Conservation (phyloP, 192 early-diverging fungal genomes). For the Podila epigama region DNA sequence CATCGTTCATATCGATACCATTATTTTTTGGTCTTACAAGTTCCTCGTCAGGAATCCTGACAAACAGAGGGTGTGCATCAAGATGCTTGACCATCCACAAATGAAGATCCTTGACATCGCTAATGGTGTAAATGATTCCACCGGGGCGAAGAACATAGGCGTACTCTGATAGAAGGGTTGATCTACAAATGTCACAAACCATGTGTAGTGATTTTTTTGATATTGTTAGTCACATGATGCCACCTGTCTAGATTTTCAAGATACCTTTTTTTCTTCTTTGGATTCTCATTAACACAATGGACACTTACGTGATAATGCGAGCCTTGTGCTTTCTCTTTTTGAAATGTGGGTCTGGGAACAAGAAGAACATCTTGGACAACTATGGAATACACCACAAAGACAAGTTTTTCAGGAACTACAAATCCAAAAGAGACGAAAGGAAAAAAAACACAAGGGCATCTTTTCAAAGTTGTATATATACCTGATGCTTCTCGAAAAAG, state of each 20-base stretch:
- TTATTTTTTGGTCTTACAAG: slow-evolving; percentile 50
- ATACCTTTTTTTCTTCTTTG: too few relatives aligned
- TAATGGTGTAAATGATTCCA: slow-evolving; percentile 96
- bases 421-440: too few relatives aligned
- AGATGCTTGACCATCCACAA: slow-evolving; percentile 97
- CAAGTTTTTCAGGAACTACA: too few relatives aligned
- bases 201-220: not conserved
- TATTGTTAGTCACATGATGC: not conserved
- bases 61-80: slow-evolving; percentile 93
- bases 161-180: slow-evolving; percentile 87
- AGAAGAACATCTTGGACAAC: slow-evolving; percentile 96
- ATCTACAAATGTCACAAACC: slow-evolving; percentile 10
- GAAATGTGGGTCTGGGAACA: slow-evolving; percentile 99
- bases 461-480: too few relatives aligned
- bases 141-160: slow-evolving; percentile 91
- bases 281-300: too few relatives aligned
- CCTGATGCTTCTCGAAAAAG: slow-evolving; percentile 96
- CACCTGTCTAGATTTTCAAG: not conserved
- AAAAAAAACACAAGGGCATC: too few relatives aligned
- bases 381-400: slow-evolving; percentile 26
- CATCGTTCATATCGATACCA: not conserved
- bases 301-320: slow-evolving; percentile 83
- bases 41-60: slow-evolving; percentile 80
- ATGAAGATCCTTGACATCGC: slow-evolving; percentile 91
- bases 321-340: slow-evolving; percentile 99